Evolutionary conservation across 2,329 filamentous ascomycete genomes (phyloP), one percentile per base, ranked within the genome.

Genomic region (Colletotrichum acutatum): DNA sequence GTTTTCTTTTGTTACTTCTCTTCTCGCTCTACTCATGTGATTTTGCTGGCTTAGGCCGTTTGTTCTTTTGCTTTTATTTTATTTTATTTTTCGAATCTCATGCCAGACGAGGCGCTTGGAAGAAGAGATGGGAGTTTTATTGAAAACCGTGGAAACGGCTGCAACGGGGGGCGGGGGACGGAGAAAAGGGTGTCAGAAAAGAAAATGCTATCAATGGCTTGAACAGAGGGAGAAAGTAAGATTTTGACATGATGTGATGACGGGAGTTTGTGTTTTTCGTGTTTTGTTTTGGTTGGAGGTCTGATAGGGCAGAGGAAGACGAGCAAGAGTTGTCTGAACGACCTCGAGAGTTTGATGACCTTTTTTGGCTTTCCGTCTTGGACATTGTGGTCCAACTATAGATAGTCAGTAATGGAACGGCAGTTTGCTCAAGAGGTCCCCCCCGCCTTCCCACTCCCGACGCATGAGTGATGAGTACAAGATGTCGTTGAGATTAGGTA

Each of bases 321-420:
- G 26, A 24, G 42, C 42, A n/a, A 49, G 42, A n/a, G 28, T n/a
- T 61, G 37, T 61, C 24, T 53, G 7, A 5, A 24, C 34, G 19
- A 42, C 34, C 49, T 65, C 37, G 37, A 11, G 54, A 32, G 66
- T 46, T 49, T 61, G 32, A 5, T 49, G n/a, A 2, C 37, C 37
- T 42, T 16, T 32, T 12, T 46, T 22, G 30, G 32, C 52, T 42
- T 49, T 22, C 59, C 34, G 59, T 30, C 19, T 42, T 70, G 34
- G 66, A 61, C 42, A 49, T n/a, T 49, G 16, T 49, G 16, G 56
- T n/a, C 46, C 59, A 30, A 19, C 24, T 64, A 69, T 64, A 72
- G 69, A 72, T 60, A 26, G 60, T 30, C 32, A 22, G n/a, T 53
- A 70, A 72, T 70, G 70, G 54, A 60, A 64, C 24, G 32, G 66